Evolutionary conservation across 2,329 filamentous ascomycete genomes (phyloP).

Genomic region (Capronia coronata): DNA sequence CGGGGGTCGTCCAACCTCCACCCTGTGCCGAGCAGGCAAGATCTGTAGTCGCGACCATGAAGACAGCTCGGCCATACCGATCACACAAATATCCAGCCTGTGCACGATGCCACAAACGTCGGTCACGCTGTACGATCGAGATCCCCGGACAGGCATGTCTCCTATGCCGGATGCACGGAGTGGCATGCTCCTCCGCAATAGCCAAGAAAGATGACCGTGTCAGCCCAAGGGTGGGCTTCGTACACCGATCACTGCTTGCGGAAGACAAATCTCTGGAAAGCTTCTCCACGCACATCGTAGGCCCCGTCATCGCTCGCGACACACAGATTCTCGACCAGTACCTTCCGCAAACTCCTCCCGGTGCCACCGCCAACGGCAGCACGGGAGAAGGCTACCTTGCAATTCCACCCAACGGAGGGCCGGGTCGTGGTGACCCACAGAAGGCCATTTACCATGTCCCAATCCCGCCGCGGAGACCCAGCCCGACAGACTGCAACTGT

Average conservation of each 20-base stretch:
- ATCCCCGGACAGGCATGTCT: slow-evolving; percentile 48
- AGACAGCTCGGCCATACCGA: slow-evolving; percentile 49
- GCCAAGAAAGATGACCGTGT: slow-evolving; percentile 29
- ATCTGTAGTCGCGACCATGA: too few species aligned
- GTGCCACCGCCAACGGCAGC: slow-evolving; percentile 24
- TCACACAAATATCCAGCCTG: slow-evolving; percentile 58
- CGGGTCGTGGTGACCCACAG: slow-evolving; percentile 31
- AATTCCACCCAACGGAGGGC: slow-evolving; percentile 28
- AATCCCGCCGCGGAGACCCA: slow-evolving; percentile 30
- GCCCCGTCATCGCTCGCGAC: slow-evolving; percentile 54
- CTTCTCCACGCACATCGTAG: slow-evolving; percentile 48
- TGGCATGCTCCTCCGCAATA: slow-evolving; percentile 52
- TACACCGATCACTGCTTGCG: slow-evolving; percentile 23
- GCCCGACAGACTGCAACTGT: slow-evolving; percentile 38
- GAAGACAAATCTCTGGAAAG: slow-evolving; percentile 20
- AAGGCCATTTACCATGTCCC: slow-evolving; percentile 42
- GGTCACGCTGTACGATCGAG: slow-evolving; percentile 56
- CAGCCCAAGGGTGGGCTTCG: slow-evolving; percentile 25
- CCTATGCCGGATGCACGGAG: slow-evolving; percentile 53
- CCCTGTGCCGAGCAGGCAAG: too few species aligned
- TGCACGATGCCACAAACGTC: slow-evolving; percentile 53
- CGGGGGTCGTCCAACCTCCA: too few species aligned
- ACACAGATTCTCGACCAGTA: slow-evolving; percentile 57
- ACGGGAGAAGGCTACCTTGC: not conserved
- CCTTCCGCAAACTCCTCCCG: slow-evolving; percentile 38